Evolutionary conservation across 2,329 filamentous ascomycete genomes (phyloP).

Genomic region (Davidsoniella australis): DNA sequence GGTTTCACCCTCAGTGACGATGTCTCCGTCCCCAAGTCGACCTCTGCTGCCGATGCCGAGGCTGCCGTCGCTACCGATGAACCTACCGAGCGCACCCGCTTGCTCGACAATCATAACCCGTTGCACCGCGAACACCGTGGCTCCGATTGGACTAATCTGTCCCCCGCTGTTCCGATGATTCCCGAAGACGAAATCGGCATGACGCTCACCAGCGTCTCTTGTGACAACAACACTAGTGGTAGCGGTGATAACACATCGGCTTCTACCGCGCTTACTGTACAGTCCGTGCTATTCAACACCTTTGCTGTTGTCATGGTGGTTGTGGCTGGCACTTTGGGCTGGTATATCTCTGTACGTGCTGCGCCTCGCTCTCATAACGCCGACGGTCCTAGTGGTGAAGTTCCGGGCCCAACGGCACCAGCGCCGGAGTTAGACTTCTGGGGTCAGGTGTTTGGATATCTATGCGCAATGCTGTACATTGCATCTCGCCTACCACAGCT

Average conservation of each 20-base stretch:
- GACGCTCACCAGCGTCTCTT: constrained; percentile 20
- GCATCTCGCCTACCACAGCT: constrained; percentile 81
- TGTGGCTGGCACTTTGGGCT: constrained; percentile 66
- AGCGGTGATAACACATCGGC: not conserved
- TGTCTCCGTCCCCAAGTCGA: constrained; percentile 27
- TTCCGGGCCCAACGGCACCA: constrained; percentile 18
- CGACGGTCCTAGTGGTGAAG: constrained; percentile 18
- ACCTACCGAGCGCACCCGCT: constrained; percentile 34
- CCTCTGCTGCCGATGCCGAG: too few species aligned
- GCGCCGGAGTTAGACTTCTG: constrained; percentile 48
- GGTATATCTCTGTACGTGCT: constrained; percentile 49
- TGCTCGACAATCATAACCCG: constrained; percentile 23
- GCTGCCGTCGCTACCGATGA: constrained; percentile 21
- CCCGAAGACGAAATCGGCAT: constrained; percentile 24
- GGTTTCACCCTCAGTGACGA: constrained; percentile 55
- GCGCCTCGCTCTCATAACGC: not conserved
- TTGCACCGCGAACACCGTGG: constrained; percentile 28
- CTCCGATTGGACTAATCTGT: constrained; percentile 47
- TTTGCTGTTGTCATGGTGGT: constrained; percentile 67
- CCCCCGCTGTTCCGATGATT: constrained; percentile 67
- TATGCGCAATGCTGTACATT: constrained; percentile 80
- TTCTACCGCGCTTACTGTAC: constrained; percentile 28
- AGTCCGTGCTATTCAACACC: constrained; percentile 54
- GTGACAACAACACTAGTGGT: not conserved
- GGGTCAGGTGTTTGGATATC: constrained; percentile 85